Percentiles rank a stretch among this genome's conserved stretches.
phyloP scores from a whole-genome alignment of 371 early-diverging fungal genomes.

The Mucor circinelloides region DNA sequence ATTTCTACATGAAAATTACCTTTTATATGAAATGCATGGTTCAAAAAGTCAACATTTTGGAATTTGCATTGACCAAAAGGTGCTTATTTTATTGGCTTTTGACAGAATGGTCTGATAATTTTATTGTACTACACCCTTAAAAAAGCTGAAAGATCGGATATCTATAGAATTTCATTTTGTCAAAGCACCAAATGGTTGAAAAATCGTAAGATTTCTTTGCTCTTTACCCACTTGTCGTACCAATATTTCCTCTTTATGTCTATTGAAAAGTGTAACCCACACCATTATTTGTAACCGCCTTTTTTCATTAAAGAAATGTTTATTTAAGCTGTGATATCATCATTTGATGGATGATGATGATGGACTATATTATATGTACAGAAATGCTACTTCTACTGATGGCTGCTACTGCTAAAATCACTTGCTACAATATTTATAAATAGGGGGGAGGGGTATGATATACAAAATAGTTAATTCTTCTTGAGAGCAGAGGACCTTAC shows the following conservation, averaged over 20 bases:
- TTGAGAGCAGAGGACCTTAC: background rate
- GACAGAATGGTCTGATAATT: slow-evolving; percentile 7
- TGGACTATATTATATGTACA: background rate
- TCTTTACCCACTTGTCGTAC: background rate
- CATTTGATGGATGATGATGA: background rate
- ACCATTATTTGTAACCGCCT: background rate
- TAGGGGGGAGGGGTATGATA: background rate
- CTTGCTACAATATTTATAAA: background rate
- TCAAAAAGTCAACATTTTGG: background rate
- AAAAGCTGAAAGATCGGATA: background rate
- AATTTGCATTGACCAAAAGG: background rate
- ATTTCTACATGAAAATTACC: background rate
- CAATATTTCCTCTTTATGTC: background rate
- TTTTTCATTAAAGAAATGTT: background rate
- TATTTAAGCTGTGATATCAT: background rate
- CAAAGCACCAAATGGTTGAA: background rate
- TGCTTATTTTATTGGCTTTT: background rate
- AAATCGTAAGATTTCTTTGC: background rate
- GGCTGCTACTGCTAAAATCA: background rate
- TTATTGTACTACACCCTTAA: slow-evolving; percentile 4
- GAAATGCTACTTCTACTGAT: background rate
- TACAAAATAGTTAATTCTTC: slow-evolving; percentile 2
- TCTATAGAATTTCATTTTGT: background rate
- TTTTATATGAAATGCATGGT: slow-evolving; percentile 1
- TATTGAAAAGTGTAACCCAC: background rate